phyloP scores from a whole-genome alignment of 164 flowering plant genomes.

The Umbellularia californica region DNA sequence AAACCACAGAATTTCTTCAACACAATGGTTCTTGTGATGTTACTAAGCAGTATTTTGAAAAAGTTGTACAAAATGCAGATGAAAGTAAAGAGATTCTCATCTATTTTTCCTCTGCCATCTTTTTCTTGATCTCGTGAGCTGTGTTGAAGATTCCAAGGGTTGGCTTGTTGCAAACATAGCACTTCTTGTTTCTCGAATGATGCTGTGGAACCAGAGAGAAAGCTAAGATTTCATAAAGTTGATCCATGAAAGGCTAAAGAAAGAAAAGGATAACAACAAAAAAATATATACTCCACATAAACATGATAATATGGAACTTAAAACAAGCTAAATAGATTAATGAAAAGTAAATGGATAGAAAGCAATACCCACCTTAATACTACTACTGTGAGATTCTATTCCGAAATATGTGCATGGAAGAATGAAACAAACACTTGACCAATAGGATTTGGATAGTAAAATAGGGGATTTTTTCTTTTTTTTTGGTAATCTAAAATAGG shows the following conservation, averaged over 20 bases:
- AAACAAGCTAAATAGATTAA: too few species aligned
- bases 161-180: conserved; percentile 84
- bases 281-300: background rate
- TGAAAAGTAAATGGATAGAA: too few species aligned
- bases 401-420: too few species aligned
- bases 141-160: conserved; percentile 87
- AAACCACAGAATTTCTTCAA: too few species aligned
- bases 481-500: too few species aligned
- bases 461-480: too few species aligned
- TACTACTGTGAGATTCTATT: too few species aligned
- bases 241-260: background rate
- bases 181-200: conserved; percentile 85
- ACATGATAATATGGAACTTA: background rate
- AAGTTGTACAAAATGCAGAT: background rate
- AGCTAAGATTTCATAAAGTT: conserved; percentile 1
- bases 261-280: background rate
- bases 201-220: conserved; percentile 46
- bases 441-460: too few species aligned
- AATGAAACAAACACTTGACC: too few species aligned
- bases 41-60: background rate
- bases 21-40: background rate
- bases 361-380: too few species aligned
- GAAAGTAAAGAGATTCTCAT: background rate
- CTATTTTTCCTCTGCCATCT: conserved; percentile 42
- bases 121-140: conserved; percentile 79